phyloP scores from a whole-genome alignment of 768 basidiomycete genomes.

The Boletus speciosus region DNA sequence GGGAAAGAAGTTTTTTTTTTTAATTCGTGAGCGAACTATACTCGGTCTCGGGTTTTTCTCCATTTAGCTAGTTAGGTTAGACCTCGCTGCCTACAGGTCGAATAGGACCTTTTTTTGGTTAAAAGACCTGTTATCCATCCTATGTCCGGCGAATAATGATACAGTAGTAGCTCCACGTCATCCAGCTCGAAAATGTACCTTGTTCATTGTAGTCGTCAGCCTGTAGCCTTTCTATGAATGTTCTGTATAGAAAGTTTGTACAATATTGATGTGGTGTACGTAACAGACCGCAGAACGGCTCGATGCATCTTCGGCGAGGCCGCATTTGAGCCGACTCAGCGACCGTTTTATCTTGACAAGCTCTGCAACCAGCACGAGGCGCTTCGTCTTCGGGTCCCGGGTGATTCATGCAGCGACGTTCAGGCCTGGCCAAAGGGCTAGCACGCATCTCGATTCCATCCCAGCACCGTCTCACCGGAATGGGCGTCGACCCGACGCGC shows the following conservation, averaged over 20 bases:
- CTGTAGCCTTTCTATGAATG: no score
- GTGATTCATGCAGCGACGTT: constrained; percentile 61
- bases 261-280: not conserved
- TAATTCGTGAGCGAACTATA: no score
- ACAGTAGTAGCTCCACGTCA: no score
- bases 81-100: no score
- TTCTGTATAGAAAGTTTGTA: not conserved
- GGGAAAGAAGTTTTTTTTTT: no score
- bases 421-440: constrained; percentile 42
- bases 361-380: not conserved
- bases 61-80: no score
- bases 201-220: no score
- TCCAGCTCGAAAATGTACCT: no score
- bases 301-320: not conserved
- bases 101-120: no score
- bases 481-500: constrained; percentile 45
- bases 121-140: no score
- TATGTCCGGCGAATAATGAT: no score
- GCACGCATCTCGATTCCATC: constrained; percentile 55
- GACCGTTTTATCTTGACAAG: constrained; percentile 3
- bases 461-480: constrained; percentile 37
- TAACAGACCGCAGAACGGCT: not conserved
- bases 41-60: no score
- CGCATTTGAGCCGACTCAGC: constrained; percentile 1
- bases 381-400: not conserved